Evolutionary conservation across 1,284 basidiomycete genomes (phyloP).

Genomic region (Rugosomyces carneus): DNA sequence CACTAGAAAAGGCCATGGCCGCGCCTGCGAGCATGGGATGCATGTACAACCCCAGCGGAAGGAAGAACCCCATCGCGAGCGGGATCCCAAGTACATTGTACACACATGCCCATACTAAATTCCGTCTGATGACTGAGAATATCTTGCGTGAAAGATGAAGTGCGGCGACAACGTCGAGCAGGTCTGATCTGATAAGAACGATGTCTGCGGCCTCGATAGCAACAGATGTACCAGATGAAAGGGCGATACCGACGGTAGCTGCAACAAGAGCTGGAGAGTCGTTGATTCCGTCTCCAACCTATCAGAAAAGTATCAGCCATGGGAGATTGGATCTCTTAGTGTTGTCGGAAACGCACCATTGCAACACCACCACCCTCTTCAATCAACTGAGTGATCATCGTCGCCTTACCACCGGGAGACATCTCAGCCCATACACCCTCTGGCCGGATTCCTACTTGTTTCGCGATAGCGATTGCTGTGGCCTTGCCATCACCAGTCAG

Average conservation of each 20-base stretch:
- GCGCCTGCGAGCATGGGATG: slow-evolving; percentile 98
- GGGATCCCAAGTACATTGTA: slow-evolving; percentile 96
- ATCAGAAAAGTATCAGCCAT: slow-evolving; percentile 8
- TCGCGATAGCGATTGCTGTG: slow-evolving; percentile 83
- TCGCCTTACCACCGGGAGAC: slow-evolving; percentile 90
- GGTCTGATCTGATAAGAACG: slow-evolving; percentile 93
- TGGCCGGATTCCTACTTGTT: slow-evolving; percentile 77
- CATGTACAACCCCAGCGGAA: slow-evolving; percentile 88
- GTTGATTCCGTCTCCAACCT: slow-evolving; percentile 99
- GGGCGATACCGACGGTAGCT: slow-evolving; percentile 92
- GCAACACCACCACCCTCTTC: slow-evolving; percentile 70
- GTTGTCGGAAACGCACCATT: slow-evolving; percentile 56
- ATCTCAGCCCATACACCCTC: slow-evolving; percentile 84
- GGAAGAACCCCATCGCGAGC: slow-evolving; percentile 95
- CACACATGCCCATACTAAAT: slow-evolving; percentile 88
- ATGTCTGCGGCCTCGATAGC: slow-evolving; percentile 98
- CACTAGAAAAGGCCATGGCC: slow-evolving; percentile 97
- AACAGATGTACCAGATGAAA: slow-evolving; percentile 93
- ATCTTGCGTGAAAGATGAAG: slow-evolving; percentile 88
- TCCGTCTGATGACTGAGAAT: slow-evolving; percentile 85
- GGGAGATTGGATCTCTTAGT: too few species aligned
- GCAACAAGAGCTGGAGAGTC: slow-evolving; percentile 96
- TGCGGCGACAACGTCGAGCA: slow-evolving; percentile 95
- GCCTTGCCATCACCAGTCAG: slow-evolving; percentile 85
- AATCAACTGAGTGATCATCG: slow-evolving; percentile 75